phyloP scores from a whole-genome alignment of 2,329 filamentous ascomycete genomes.

The Xylaria sp. region DNA sequence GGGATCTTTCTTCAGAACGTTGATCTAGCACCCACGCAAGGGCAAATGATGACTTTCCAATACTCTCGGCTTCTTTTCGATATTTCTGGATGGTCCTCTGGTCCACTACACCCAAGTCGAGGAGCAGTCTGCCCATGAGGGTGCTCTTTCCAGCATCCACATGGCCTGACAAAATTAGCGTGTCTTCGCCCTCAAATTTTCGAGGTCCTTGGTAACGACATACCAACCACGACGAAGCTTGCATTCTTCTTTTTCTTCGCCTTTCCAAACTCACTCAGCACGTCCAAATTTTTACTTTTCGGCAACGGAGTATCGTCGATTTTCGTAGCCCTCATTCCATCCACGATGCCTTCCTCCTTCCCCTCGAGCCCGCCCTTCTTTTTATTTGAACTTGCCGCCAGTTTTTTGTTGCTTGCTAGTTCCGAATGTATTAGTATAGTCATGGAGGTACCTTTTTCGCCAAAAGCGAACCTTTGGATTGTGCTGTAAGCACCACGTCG shows the following conservation, averaged over 20 bases:
- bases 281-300: slow-evolving; percentile 84
- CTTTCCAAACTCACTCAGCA: slow-evolving; percentile 82
- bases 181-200: not conserved
- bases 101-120: slow-evolving; percentile 89
- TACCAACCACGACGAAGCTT: slow-evolving; percentile 94
- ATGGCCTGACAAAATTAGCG: slow-evolving; percentile 70
- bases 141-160: slow-evolving; percentile 98
- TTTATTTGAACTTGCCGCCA: slow-evolving; percentile 53
- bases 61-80: slow-evolving; percentile 85
- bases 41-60: slow-evolving; percentile 95
- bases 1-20: slow-evolving; percentile 84
- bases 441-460: slow-evolving; percentile 60
- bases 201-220: slow-evolving; percentile 43
- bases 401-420: slow-evolving; percentile 63
- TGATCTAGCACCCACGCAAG: slow-evolving; percentile 98
- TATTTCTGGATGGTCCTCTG: slow-evolving; percentile 90
- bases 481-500: slow-evolving; percentile 86
- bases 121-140: slow-evolving; percentile 92
- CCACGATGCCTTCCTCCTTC: slow-evolving; percentile 50
- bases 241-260: slow-evolving; percentile 80
- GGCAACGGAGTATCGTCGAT: slow-evolving; percentile 66
- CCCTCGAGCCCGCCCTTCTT: slow-evolving; percentile 53
- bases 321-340: slow-evolving; percentile 54
- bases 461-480: slow-evolving; percentile 84
- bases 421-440: slow-evolving; percentile 62